phyloP scores from a whole-genome alignment of 1,139 yeast species.

The Scheffersomyces illinoinensis region DNA sequence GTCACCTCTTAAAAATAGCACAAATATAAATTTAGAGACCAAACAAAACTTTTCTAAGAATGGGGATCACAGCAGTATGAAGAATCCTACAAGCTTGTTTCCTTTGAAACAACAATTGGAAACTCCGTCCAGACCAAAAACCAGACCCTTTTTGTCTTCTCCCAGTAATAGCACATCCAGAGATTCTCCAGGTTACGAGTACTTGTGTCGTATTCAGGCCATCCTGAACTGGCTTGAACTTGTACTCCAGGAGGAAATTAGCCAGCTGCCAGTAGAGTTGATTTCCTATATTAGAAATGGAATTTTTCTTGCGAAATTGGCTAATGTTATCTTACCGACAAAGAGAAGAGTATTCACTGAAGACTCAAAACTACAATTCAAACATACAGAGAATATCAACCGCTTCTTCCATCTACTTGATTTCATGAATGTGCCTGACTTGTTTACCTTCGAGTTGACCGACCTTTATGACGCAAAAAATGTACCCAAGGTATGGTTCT shows the following conservation, averaged over 20 bases:
- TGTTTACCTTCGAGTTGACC: conserved; percentile 86
- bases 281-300: conserved; percentile 73
- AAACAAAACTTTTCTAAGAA: conserved; percentile 16
- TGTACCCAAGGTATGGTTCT: conserved; percentile 91
- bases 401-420: conserved; percentile 75
- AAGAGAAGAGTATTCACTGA: conserved; percentile 46
- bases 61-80: conserved; percentile 15
- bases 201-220: conserved; percentile 84
- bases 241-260: conserved; percentile 56
- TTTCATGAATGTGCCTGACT: conserved; percentile 74
- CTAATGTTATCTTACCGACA: conserved; percentile 70
- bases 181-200: conserved; percentile 62
- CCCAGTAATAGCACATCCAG: conserved; percentile 28
- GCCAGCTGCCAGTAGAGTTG: conserved; percentile 53
- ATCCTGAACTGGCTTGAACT: conserved; percentile 59
- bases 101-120: conserved; percentile 17
- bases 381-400: conserved; percentile 92
- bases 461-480: conserved; percentile 92
- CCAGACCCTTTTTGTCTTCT: conserved; percentile 26
- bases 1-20: conserved; percentile 20
- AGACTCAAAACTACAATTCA: conserved; percentile 67
- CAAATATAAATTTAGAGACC: conserved; percentile 6
- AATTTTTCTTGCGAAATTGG: conserved; percentile 76
- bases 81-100: conserved; percentile 15
- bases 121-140: conserved; percentile 12